Percentiles rank a stretch among this genome's conserved stretches.
Evolutionary conservation across 1,284 basidiomycete genomes (phyloP).

Genomic region (Xanthoconium separans): DNA sequence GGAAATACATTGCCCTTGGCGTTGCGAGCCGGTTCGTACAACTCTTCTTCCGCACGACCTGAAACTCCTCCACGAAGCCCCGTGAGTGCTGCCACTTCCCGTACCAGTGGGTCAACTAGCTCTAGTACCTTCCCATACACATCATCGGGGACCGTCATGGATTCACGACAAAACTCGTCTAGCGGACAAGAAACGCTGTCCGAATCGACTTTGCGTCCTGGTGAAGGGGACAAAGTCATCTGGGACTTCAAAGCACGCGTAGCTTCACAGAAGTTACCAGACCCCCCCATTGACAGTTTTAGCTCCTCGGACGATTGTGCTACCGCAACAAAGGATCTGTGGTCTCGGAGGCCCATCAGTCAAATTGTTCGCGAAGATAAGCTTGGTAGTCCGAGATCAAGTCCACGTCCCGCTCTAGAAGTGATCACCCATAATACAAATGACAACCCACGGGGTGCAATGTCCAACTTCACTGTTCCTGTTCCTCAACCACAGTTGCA

Average conservation of each 20-base stretch:
- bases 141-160: conserved; percentile 24
- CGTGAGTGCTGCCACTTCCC: conserved; percentile 47
- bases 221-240: conserved; percentile 31
- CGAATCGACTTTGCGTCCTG: conserved; percentile 33
- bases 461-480: conserved; percentile 18
- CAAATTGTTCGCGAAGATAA: conserved; percentile 27
- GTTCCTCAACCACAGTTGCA: conserved; percentile 21
- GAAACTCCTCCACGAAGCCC: conserved; percentile 59
- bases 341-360: conserved; percentile 34
- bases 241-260: conserved; percentile 29
- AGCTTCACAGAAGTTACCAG: conserved; percentile 17
- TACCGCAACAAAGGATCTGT: conserved; percentile 30
- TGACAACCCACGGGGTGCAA: conserved; percentile 17
- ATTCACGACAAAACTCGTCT: conserved; percentile 29
- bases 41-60: conserved; percentile 21
- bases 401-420: conserved; percentile 32
- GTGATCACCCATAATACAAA: conserved; percentile 29
- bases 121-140: conserved; percentile 24
- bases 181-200: conserved; percentile 35
- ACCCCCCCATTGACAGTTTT: conserved; percentile 20
- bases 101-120: conserved; percentile 31
- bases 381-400: conserved; percentile 14
- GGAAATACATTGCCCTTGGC: conserved; percentile 27
- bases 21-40: conserved; percentile 31
- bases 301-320: conserved; percentile 31